Conservation (phyloP, 345 rosid genomes). For the Orychophragmus violaceus region DNA sequence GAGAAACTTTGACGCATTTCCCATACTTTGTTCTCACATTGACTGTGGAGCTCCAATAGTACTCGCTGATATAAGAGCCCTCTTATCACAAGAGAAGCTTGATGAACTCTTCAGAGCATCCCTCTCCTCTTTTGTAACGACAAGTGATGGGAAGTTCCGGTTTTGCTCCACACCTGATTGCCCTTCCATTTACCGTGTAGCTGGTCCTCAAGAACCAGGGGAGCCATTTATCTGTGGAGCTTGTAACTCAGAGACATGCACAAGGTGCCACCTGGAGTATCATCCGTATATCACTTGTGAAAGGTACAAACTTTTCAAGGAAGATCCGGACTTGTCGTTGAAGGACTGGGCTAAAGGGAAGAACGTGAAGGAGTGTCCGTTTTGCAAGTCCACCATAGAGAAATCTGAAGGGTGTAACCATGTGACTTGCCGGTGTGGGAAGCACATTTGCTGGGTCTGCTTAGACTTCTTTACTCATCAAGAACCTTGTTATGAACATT, state of each 20-base stretch:
- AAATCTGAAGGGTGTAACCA: conserved; percentile 88
- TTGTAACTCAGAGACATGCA: conserved; percentile 66
- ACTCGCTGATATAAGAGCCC: conserved; percentile 54
- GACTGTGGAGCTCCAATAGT: conserved; percentile 48
- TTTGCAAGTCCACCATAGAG: conserved; percentile 65
- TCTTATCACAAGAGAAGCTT: conserved; percentile 53
- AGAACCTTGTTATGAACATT: conserved; percentile 52
- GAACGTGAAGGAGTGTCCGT: conserved; percentile 67
- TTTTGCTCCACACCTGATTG: conserved; percentile 93
- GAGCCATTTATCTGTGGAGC: conserved; percentile 74
- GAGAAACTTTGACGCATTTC: conserved; percentile 61
- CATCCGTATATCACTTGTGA: conserved; percentile 70
- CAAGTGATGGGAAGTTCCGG: conserved; percentile 55
- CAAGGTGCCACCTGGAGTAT: conserved; percentile 67
- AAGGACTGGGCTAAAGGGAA: conserved; percentile 76
- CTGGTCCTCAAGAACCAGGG: conserved; percentile 27
- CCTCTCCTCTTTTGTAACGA: conserved; percentile 51
- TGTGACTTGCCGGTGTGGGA: conserved; percentile 69
- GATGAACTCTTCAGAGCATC: conserved; percentile 85
- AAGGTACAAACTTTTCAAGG: conserved; percentile 59
- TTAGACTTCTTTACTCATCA: conserved; percentile 36
- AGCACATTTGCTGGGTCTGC: conserved; percentile 85
- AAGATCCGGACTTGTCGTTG: conserved; percentile 71
- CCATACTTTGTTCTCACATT: conserved; percentile 45
- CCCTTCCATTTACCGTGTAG: conserved; percentile 61